Evolutionary conservation across 2,329 filamentous ascomycete species (phyloP), one percentile per base, ranked within the genome.

Genomic region (Hypoxylon sp.): DNA sequence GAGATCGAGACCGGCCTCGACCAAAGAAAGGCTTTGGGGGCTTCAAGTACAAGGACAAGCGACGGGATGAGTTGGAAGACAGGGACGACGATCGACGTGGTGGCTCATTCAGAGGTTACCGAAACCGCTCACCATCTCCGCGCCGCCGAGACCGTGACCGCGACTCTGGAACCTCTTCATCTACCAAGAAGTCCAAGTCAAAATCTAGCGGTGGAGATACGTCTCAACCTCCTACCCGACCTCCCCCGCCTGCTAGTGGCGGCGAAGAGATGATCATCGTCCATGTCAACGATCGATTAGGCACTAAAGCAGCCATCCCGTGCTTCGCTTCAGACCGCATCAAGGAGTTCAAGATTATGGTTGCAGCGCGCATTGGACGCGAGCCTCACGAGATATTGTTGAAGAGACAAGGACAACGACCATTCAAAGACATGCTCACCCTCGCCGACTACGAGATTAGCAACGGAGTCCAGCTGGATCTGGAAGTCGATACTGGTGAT

Each of bases 361-460:
- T 98, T 24, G 94, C 94, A 3, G 93, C 93, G 44, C 88, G 92
- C 70, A 97, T 98, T 75, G 95, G 95, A 1, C 88, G 95, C 37
- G 91, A 97, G 74, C 92, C 94, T 48, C 92, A 95, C 77, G 94
- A 98, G 82, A 97, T 98, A 71, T 85, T 98, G 82, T 81, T 98
- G 66, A 96, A 97, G 84, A 86, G 95, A 73, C 95, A 98, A 81
- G 93, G 94, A 11, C 94, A 98, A 82, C 83, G 94, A 71, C 94
- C 95, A 24, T 98, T 98, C 80, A 98, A 97, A 84, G 94, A 98
- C 78, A 88, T 91, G 74, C 86, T 98, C 67, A 94, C 90, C 35
- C 80, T 98, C 74, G 93, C 93, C 76, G 95, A 98, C 82, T 98
- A 98, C 81, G 94, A 93, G n/a, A 90, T 98, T 63, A 94, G 91